Evolutionary conservation across 208 protist genomes (phyloP), one percentile per base, ranked within the genome.

Genomic region (Trichomonas vaginalis): DNA sequence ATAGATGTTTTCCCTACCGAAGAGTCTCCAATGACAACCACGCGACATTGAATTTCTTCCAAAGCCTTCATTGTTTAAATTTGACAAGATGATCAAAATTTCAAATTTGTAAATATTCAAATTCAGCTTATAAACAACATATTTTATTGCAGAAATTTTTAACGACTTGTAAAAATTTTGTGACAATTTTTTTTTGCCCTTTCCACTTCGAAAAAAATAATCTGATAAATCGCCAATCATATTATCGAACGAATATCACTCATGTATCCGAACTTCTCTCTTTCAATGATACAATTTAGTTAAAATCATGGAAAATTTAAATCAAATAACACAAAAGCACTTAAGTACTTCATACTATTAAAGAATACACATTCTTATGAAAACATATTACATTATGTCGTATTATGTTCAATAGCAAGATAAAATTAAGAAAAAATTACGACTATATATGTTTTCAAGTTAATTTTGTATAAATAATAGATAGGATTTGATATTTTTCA

Each of bases 1-100:
- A 92, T 46, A 35, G 86, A 92, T 17, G 86, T 92, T 92, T 92
- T 92, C 3, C 86, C 86, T 0, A 92, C 86, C 35, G 86, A 92
- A 12, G 23, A 35, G 37, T 92, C 86, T 0, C 86, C 86, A 56
- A 92, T 51, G 15, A 40, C 46, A 48, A 92, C 86, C 35, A 92
- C 45, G 35, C 86, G 23, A 23, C 32, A 88, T 42, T 27, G 39
- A 0, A 47, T 45, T 14, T 88, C 82, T 4, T 88, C 39, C 39
- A 15, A 10, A 47, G 14, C 39, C 32, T 88, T 35, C 82, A 88
- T 88, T 35, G n/a, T n/a, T 23, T 23, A 61, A 61, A 61, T 61
- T 61, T 61, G 8, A 23, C 49, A n/a, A 8, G 8, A 23, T 17
- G 17, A 23, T 61, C 49, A 61, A 61, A 61, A 61, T 23, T 61